Conservation (phyloP, 352 stramenopile genomes). For the Globisporangium viniferum region DNA sequence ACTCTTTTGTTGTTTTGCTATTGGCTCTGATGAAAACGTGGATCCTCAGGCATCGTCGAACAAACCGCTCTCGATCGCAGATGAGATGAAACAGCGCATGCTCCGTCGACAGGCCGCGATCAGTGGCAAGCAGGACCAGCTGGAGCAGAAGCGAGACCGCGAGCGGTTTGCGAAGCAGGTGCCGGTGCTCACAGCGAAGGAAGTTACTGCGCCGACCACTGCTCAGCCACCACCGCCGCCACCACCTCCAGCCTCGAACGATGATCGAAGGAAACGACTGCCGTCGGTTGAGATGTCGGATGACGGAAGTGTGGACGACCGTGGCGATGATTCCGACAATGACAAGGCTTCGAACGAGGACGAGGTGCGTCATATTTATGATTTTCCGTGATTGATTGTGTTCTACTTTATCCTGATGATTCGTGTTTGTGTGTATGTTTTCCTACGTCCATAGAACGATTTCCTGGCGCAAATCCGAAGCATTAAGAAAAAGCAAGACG, state of each 20-base stretch:
- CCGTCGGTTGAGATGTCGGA: constrained; percentile 82
- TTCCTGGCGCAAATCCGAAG: constrained; percentile 78
- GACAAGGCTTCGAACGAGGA: constrained; percentile 69
- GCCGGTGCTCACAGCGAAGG: constrained; percentile 72
- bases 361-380: constrained; percentile 28
- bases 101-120: constrained; percentile 69
- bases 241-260: constrained; percentile 39
- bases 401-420: not conserved
- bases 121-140: constrained; percentile 80
- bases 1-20: not conserved
- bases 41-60: constrained; percentile 13
- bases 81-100: constrained; percentile 84
- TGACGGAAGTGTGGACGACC: constrained; percentile 59
- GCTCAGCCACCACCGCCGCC: constrained; percentile 30
- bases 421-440: not conserved
- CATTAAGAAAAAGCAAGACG: constrained; percentile 81
- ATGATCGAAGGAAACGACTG: constrained; percentile 35
- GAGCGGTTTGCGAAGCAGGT: constrained; percentile 70
- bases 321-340: constrained; percentile 32
- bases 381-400: not conserved
- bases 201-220: constrained; percentile 40
- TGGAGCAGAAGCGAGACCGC: constrained; percentile 76
- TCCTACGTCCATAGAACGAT: constrained; percentile 38
- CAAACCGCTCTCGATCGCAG: constrained; percentile 68
- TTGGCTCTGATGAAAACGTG: not conserved